Evolutionary conservation across 306 rosid genomes (phyloP), one percentile per base, ranked within the genome.

Genomic region (Lithocarpus polystachyus): DNA sequence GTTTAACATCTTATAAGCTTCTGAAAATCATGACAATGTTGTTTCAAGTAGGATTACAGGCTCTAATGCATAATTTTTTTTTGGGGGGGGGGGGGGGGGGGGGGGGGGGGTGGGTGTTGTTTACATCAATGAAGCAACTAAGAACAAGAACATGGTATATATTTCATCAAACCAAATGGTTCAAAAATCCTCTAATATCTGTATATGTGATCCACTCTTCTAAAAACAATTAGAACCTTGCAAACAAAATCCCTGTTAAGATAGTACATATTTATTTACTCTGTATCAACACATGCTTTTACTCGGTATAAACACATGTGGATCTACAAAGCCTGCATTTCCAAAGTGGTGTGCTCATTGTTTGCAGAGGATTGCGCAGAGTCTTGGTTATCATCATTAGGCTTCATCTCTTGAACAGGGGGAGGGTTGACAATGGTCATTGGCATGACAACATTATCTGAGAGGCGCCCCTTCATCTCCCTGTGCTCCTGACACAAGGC

Each of bases 401-500:
- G 56, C 72, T 89, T 84, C 98, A 95, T 95, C 87, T 90, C 90
- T 86, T 95, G 99, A 83, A 82, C 64, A 1, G 97, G 97, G 35
- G 98, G 98, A 18, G 96, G 94, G 83, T 90, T 90, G 56, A 93
- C 90, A 0, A 96, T 81, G 0, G 97, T 96, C 97, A 96, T 91
- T 23, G 91, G 90, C 78, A 89, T 80, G 24, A 77, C 90, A 7
- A 77, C 35, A 28, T 77, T 84, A 53, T 96, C 97, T 0, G 98
- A 80, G 33, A 96, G 97, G 56, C 97, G 85, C 48, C 90, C 91
- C 82, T 89, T 90, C 94, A 89, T 91, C 94, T 96, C 99, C 83
- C 97, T 80, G 86, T 96, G 99, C 89, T 96, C 98, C 80, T 93
- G 97, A 82, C 99, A 96, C 81, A 96, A 64, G 86, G 98, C 99